These are phyloP conservation scores for Pterulicium gracile DNA, from an alignment of 1,284 basidiomycete genomes.

Conservation along the genomic window DNA sequence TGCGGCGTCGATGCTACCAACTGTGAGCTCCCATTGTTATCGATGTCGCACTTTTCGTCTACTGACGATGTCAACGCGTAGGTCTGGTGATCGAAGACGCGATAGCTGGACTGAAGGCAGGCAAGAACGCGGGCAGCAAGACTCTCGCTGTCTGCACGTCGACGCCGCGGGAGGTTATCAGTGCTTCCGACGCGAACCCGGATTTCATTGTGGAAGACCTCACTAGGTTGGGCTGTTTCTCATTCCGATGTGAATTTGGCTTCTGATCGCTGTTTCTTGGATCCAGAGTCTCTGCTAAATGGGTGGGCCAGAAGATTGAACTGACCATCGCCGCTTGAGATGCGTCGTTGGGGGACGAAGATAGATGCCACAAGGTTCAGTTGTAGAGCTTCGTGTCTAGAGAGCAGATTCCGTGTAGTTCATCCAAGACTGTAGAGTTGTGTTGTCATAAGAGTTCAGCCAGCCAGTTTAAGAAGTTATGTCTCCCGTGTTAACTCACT, in stretches of 20 bases:
- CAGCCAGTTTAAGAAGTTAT: too few species aligned
- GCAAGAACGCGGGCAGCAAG: conserved; percentile 60
- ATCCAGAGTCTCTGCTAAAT: conserved; percentile 25
- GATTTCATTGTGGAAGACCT: conserved; percentile 46
- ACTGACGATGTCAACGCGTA: conserved; percentile 17
- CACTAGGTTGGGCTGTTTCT: conserved; percentile 27
- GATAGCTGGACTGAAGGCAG: conserved; percentile 65
- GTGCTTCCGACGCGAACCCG: conserved; percentile 34
- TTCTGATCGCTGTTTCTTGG: conserved; percentile 1
- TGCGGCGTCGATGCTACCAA: conserved; percentile 37
- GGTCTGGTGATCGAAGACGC: conserved; percentile 82
- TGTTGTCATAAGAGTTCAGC: too few species aligned
- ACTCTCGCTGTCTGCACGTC: conserved; percentile 80
- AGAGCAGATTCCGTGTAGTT: too few species aligned
- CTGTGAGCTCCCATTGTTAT: conserved; percentile 28
- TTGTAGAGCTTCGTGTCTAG: not conserved
- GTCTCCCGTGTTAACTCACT: too few species aligned
- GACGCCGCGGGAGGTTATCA: conserved; percentile 43
- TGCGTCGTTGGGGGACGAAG: too few species aligned
- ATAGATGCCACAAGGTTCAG: not conserved
- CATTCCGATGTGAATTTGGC: not conserved
- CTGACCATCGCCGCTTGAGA: conserved; percentile 24
- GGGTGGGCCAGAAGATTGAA: conserved; percentile 25
- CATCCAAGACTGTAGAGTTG: too few species aligned
- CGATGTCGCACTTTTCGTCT: conserved; percentile 3